phyloP scores from a whole-genome alignment of 2,329 filamentous ascomycete species.

The Monosporascus sp. region DNA sequence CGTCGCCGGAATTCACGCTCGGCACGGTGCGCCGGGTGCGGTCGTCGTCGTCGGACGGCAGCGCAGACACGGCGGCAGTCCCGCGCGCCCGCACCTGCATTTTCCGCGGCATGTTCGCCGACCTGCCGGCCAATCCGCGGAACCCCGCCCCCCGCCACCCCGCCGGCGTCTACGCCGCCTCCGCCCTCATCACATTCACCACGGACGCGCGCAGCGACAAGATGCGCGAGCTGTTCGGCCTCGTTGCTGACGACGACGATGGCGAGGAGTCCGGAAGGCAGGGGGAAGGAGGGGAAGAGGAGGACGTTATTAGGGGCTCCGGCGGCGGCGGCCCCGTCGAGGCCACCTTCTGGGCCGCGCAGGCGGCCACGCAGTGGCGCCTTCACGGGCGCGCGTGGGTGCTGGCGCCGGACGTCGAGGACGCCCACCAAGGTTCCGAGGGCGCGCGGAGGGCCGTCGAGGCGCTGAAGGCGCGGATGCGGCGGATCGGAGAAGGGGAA shows the following conservation, averaged over 20 bases:
- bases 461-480: constrained; percentile 59
- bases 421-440: constrained; percentile 24
- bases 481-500: constrained; percentile 34
- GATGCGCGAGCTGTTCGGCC: constrained; percentile 61
- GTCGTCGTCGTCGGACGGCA: constrained; percentile 1
- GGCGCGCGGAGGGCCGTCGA: constrained; percentile 54
- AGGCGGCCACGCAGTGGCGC: constrained; percentile 75
- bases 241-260: constrained; percentile 39
- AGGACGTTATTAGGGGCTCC: constrained; percentile 33
- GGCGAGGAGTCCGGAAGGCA: constrained; percentile 20
- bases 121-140: constrained; percentile 64
- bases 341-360: constrained; percentile 62
- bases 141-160: constrained; percentile 71
- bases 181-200: constrained; percentile 76
- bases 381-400: constrained; percentile 72
- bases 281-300: constrained; percentile 34
- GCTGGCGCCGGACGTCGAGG: constrained; percentile 58
- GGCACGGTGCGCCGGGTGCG: constrained; percentile 40
- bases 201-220: constrained; percentile 89
- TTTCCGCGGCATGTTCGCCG: constrained; percentile 78
- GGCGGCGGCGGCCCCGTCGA: constrained; percentile 70
- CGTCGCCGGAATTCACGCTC: constrained; percentile 44
- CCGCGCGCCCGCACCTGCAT: constrained; percentile 73
- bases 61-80: constrained; percentile 27
- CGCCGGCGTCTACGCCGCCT: constrained; percentile 58